These are phyloP conservation scores for Plenodomus tracheiphilus DNA, from an alignment of 2,329 filamentous ascomycete species.

Conservation along the genomic window DNA sequence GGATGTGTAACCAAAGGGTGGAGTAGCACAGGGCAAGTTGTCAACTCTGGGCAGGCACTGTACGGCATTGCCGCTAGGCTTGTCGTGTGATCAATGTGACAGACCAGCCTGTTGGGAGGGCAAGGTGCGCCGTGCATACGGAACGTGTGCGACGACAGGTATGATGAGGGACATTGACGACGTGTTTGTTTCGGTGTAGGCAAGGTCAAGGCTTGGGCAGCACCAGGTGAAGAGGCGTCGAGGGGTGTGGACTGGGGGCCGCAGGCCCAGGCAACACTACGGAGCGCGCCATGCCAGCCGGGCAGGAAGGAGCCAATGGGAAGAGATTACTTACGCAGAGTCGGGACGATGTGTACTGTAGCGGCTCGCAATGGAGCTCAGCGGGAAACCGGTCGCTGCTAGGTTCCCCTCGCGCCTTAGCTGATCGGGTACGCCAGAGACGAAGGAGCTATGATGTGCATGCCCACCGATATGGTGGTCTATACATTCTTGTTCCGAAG, in stretches of 20 bases:
- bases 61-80: slow-evolving; percentile 43
- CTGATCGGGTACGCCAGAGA: slow-evolving; percentile 51
- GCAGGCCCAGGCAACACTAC: slow-evolving; percentile 44
- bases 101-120: slow-evolving; percentile 44
- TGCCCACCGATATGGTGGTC: slow-evolving; percentile 48
- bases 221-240: slow-evolving; percentile 43
- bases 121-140: slow-evolving; percentile 43
- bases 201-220: slow-evolving; percentile 42
- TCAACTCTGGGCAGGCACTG: slow-evolving; percentile 39
- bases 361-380: slow-evolving; percentile 53
- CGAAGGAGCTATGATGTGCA: slow-evolving; percentile 51
- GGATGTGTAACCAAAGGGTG: slow-evolving; percentile 45
- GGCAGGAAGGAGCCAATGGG: slow-evolving; percentile 45
- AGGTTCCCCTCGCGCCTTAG: slow-evolving; percentile 56
- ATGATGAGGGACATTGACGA: slow-evolving; percentile 42
- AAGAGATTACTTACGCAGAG: slow-evolving; percentile 56
- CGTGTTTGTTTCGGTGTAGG: slow-evolving; percentile 47
- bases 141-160: slow-evolving; percentile 43
- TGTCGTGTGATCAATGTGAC: slow-evolving; percentile 52
- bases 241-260: slow-evolving; percentile 39
- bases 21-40: slow-evolving; percentile 47
- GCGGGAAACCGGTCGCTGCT: slow-evolving; percentile 49
- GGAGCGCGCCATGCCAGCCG: slow-evolving; percentile 37
- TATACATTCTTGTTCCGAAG: slow-evolving; percentile 51
- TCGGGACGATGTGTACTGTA: slow-evolving; percentile 59